Conservation (phyloP, 2,329 filamentous ascomycete species). For the Trichoderma arundinaceum region DNA sequence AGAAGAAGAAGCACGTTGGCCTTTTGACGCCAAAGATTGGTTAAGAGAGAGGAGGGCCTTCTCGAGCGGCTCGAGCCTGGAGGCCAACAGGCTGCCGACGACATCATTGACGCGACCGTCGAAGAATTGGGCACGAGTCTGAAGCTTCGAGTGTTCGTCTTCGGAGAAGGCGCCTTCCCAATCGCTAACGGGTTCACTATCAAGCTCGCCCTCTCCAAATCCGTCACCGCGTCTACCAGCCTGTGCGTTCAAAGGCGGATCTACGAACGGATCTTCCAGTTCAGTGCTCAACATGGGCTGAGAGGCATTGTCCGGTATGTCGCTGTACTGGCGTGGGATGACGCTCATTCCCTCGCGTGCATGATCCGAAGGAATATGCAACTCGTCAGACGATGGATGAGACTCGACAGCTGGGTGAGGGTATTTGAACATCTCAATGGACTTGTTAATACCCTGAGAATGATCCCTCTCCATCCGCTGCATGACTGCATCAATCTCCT, state of each 20-base stretch:
- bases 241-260: conserved; percentile 54
- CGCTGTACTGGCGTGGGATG: conserved; percentile 64
- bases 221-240: conserved; percentile 57
- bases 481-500: conserved; percentile 94
- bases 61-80: conserved; percentile 80
- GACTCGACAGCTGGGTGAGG: conserved; percentile 37
- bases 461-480: conserved; percentile 76
- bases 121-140: conserved; percentile 84
- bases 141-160: conserved; percentile 81
- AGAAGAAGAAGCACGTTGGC: conserved; percentile 60
- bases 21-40: conserved; percentile 65
- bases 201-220: conserved; percentile 54
- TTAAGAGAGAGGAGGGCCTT: conserved; percentile 78
- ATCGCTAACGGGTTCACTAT: conserved; percentile 72
- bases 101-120: conserved; percentile 87
- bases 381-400: conserved; percentile 59
- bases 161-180: conserved; percentile 89
- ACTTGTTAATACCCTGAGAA: conserved; percentile 74
- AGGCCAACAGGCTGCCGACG: conserved; percentile 77
- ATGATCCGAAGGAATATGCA: conserved; percentile 56
- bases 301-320: conserved; percentile 54
- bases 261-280: conserved; percentile 67
- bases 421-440: conserved; percentile 55
- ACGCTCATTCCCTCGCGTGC: conserved; percentile 76
- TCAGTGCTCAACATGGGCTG: conserved; percentile 58